Base-by-base conservation (phyloP, 1,139 yeast species). In the Nakaseomyces glabratus region DNA sequence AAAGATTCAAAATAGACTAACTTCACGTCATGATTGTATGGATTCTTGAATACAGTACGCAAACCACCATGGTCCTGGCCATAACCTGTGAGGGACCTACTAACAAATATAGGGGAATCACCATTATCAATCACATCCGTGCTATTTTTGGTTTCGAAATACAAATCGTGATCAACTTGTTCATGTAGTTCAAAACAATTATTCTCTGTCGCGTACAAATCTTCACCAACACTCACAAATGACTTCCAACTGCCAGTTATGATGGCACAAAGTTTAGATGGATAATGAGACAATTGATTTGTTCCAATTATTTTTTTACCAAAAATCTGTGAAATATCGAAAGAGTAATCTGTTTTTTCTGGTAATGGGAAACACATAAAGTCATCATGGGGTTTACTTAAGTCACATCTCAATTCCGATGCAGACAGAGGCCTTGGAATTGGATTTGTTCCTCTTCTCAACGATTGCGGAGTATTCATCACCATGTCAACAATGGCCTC, bases 1-100 rank as follows among this genome's bases (percentile, higher is more conserved):
- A 86, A 65, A 0, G 86, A 69, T 56, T 90, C 96, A 49, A 78
- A 79, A 48, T 82, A 82, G 1, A 75, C 62, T 35, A 86, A 65
- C 3, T 60, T 58, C 1, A 76, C 69, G 0, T 69, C 57, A 11
- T 58, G 52, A 5, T 63, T 52, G 0, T 73, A 61, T 1, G 88
- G 84, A 52, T 90, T 93, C 14, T 66, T 63, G 48, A 88, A 71
- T 6, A 76, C 81, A 0, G 82, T 73, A 55, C 96, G 76, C 45
- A 90, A 66, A 0, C 96, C 96, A 38, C 97, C 97, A 41, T 73
- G 70, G 50, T 85, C 96, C 54, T 81, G 93, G 2, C 95, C 88
- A 52, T 80, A 82, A 0, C 97, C 97, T 0, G 95, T 84, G 40
- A 88, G 68, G 0, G 96, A 82, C 40, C 98, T 71, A 14, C 93